phyloP scores from a whole-genome alignment of 352 stramenopile genomes.

The Phytophthora macrochlamydospora region DNA sequence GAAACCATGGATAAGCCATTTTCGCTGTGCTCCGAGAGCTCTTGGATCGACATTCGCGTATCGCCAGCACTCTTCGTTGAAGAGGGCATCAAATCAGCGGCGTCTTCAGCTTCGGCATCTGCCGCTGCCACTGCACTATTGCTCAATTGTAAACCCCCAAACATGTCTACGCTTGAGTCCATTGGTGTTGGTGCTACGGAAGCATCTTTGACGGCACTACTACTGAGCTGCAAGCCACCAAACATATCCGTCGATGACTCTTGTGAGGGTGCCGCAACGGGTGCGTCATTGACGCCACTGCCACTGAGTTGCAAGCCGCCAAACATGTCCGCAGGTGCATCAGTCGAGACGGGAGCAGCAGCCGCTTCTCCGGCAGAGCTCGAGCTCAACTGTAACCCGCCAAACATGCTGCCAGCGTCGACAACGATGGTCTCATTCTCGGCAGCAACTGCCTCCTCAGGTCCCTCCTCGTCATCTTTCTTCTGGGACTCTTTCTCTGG shows the following conservation, averaged over 20 bases:
- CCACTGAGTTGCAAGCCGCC: slow-evolving; percentile 23
- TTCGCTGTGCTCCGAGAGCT: slow-evolving; percentile 48
- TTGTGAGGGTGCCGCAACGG: slow-evolving; percentile 1
- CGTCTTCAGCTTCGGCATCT: slow-evolving; percentile 7
- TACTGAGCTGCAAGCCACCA: slow-evolving; percentile 17
- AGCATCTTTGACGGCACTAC: slow-evolving; percentile 8
- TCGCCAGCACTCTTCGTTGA: slow-evolving; percentile 26
- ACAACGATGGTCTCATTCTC: slow-evolving; percentile 3
- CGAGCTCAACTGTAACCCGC: slow-evolving; percentile 29
- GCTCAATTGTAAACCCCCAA: slow-evolving; percentile 27
- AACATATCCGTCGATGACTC: slow-evolving; percentile 14
- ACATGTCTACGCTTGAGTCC: slow-evolving; percentile 17
- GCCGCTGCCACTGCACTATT: slow-evolving; percentile 4
- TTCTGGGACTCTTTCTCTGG: slow-evolving; percentile 16
- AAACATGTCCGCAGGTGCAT: slow-evolving; percentile 15
- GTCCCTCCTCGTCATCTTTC: slow-evolving; percentile 1
- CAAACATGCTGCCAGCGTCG: slow-evolving; percentile 25
- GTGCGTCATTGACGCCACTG: slow-evolving; percentile 2
- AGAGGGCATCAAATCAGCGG: neutral
- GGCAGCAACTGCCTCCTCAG: neutral
- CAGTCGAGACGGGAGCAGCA: neutral
- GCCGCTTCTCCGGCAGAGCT: slow-evolving; percentile 5
- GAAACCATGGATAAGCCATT: slow-evolving; percentile 6
- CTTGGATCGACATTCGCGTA: slow-evolving; percentile 56
- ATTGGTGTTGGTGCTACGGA: neutral